These are phyloP conservation scores for Wickerhamomyces chaumierensis DNA, from an alignment of 805 yeast species.

Conservation along the genomic window DNA sequence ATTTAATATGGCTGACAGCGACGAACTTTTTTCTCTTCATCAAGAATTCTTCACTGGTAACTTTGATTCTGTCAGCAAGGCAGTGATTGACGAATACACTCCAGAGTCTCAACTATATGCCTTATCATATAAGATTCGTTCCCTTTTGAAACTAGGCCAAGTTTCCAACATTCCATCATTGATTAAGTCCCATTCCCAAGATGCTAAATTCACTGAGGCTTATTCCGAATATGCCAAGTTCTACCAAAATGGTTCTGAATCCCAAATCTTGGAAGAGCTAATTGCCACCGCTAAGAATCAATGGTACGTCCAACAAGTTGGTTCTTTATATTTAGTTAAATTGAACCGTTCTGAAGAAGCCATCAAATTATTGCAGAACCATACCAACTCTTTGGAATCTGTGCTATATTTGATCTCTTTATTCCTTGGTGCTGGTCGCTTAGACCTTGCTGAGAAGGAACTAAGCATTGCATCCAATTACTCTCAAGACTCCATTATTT, in stretches of 20 bases:
- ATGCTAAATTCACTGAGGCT: constrained; percentile 8
- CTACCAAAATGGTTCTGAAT: constrained; percentile 13
- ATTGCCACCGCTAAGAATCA: constrained; percentile 14
- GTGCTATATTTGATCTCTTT: constrained; percentile 30
- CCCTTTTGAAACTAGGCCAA: constrained; percentile 21
- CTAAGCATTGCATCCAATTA: constrained; percentile 33
- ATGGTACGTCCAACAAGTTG: constrained; percentile 26
- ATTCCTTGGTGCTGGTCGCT: constrained; percentile 28
- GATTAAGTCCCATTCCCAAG: constrained; percentile 1
- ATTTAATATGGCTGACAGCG: not conserved
- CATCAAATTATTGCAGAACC: constrained; percentile 23
- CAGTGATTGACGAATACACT: constrained; percentile 26
- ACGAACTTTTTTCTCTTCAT: constrained; percentile 40
- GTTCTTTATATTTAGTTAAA: constrained; percentile 29
- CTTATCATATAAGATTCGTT: constrained; percentile 23
- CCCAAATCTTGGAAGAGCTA: constrained; percentile 4
- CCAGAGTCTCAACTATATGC: constrained; percentile 20
- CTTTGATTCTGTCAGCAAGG: constrained; percentile 31
- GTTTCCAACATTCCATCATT: constrained; percentile 1
- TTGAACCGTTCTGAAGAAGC: constrained; percentile 32
- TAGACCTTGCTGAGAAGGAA: constrained; percentile 35
- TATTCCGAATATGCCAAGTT: constrained; percentile 19
- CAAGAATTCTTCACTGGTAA: constrained; percentile 55
- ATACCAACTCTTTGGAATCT: constrained; percentile 30
- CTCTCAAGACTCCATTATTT: constrained; percentile 63